These are phyloP conservation scores for Setaria italica DNA, from an alignment of 202 grass and related monocot genomes.

Conservation along the genomic window DNA sequence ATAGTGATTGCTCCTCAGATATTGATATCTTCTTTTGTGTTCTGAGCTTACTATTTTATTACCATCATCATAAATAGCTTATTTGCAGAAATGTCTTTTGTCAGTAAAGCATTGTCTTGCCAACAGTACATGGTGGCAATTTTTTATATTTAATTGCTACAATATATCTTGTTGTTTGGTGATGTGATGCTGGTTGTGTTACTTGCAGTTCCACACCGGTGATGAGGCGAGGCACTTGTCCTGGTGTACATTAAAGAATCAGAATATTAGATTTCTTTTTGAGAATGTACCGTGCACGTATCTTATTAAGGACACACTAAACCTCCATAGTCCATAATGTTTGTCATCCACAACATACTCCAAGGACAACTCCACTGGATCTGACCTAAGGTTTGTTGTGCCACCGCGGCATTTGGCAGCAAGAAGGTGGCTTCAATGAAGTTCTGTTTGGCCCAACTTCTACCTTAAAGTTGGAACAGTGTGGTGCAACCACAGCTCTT, in stretches of 20 bases:
- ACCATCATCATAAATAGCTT: not conserved
- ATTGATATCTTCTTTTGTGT: not conserved
- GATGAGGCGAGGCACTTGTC: not conserved
- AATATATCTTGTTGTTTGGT: not conserved
- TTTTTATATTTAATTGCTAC: not conserved
- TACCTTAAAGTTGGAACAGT: not conserved
- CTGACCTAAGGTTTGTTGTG: not conserved
- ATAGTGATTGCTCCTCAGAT: not conserved
- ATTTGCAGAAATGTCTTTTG: constrained; percentile 29
- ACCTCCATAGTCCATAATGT: not conserved
- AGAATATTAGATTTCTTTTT: too few relatives aligned
- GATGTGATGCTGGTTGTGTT: not conserved
- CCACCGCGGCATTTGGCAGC: too few relatives aligned
- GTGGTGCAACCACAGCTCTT: not conserved
- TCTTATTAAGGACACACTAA: not conserved
- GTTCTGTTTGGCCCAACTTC: not conserved
- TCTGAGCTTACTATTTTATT: not conserved
- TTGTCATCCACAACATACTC: not conserved
- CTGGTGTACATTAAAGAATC: not conserved
- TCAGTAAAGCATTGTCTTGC: constrained; percentile 2
- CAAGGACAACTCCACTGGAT: not conserved
- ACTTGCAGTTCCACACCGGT: not conserved
- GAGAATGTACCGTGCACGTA: not conserved
- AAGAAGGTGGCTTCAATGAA: not conserved
- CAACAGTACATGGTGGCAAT: not conserved